These are phyloP conservation scores for Bruguiera parviflora DNA, from an alignment of 345 rosid species.

Conservation along the genomic window DNA sequence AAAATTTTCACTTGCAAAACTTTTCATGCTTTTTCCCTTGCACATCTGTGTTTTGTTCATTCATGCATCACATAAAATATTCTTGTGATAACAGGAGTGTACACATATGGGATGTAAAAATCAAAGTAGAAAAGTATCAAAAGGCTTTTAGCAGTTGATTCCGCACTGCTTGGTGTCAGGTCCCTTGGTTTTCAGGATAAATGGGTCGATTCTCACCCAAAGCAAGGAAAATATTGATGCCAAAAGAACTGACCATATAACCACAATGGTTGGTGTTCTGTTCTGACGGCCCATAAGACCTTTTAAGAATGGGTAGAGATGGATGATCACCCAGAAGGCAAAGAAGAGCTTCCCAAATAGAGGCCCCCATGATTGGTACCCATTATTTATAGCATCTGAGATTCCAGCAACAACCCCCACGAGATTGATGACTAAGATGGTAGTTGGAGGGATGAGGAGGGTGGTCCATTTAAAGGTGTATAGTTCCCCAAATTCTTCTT, in stretches of 20 bases:
- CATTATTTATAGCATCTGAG: slow-evolving; percentile 92
- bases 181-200: slow-evolving; percentile 89
- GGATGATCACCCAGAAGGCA: slow-evolving; percentile 90
- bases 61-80: slow-evolving; percentile 22
- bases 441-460: slow-evolving; percentile 90
- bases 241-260: slow-evolving; percentile 89
- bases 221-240: slow-evolving; percentile 96
- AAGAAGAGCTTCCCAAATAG: slow-evolving; percentile 94
- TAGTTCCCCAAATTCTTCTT: slow-evolving; percentile 85
- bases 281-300: slow-evolving; percentile 97
- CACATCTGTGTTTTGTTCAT: slow-evolving; percentile 27
- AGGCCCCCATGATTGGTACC: slow-evolving; percentile 90
- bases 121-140: slow-evolving; percentile 13
- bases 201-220: slow-evolving; percentile 92
- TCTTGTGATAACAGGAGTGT: slow-evolving; percentile 23
- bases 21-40: slow-evolving; percentile 32
- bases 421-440: slow-evolving; percentile 80
- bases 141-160: slow-evolving; percentile 65
- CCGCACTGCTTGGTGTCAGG: slow-evolving; percentile 81
- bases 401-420: slow-evolving; percentile 94
- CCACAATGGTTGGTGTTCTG: slow-evolving; percentile 93
- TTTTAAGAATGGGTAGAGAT: slow-evolving; percentile 97
- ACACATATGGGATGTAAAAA: slow-evolving; percentile 22
- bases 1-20: slow-evolving; percentile 27
- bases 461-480: slow-evolving; percentile 95